These are phyloP conservation scores for Aspergillus brasiliensis DNA, from an alignment of 2,329 filamentous ascomycete species.

Conservation along the genomic window DNA sequence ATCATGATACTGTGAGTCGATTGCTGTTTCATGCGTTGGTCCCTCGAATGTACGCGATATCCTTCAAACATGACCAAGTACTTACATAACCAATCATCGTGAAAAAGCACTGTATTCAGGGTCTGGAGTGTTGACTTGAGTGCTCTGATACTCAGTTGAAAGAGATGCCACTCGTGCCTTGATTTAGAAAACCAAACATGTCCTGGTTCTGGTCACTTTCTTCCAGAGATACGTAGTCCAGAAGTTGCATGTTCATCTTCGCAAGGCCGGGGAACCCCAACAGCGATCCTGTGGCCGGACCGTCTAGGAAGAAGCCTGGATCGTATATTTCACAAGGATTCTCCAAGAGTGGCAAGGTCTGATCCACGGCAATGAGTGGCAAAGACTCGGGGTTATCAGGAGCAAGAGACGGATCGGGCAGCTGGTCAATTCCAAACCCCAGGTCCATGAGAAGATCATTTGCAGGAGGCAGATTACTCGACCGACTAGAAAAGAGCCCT, in stretches of 20 bases:
- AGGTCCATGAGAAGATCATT: neutral
- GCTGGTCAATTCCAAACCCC: neutral
- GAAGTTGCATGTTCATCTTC: neutral
- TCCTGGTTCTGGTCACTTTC: neutral
- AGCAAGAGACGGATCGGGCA: neutral
- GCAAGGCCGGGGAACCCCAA: neutral
- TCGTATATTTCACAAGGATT: neutral
- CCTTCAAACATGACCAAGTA: neutral
- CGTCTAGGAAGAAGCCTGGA: neutral
- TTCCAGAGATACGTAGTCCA: neutral
- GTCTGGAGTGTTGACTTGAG: too few species aligned
- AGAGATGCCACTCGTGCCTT: neutral
- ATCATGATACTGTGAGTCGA: neutral
- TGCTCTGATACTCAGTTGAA: neutral
- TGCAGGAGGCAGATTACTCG: neutral
- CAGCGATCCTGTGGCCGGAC: neutral
- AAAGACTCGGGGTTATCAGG: neutral
- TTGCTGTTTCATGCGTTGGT: neutral
- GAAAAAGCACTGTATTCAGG: neutral
- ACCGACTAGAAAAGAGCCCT: neutral
- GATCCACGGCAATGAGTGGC: neutral
- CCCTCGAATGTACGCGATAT: neutral
- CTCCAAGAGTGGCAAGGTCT: neutral
- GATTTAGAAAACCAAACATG: neutral
- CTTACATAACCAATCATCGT: neutral